Base-by-base conservation (phyloP, 2,329 filamentous ascomycete genomes). In the Acephala macrosclerotiorum region DNA sequence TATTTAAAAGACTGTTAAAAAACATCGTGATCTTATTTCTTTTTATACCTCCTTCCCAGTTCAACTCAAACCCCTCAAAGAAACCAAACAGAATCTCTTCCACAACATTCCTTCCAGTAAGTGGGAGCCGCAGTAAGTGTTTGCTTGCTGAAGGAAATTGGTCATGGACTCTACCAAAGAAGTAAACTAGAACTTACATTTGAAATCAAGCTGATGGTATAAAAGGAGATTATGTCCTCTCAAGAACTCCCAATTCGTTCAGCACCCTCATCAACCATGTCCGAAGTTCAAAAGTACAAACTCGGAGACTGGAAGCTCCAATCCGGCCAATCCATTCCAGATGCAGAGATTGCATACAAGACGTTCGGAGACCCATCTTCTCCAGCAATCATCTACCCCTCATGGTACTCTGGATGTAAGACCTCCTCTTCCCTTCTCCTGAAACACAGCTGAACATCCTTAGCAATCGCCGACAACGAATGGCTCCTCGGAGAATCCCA, bases 271-370 rank as follows among this genome's bases (percentile, higher is more conserved):
- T 38, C 16, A 18, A 65, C 33, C 36, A 70, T 72, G 66, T 57
- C 72, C 33, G 71, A 67, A 1, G 68, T 74, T 9, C 62, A 86
- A 61, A 85, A 77, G 1, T 90, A 84, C 73, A 77, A 83, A 26
- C 82, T 92, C 0, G 90, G 89, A 20, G 84, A 91, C 77, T 91
- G 90, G 80, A 79, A 84, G 67, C 85, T 94, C 2, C 85, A 90
- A 73, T 88, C 84, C 29, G 90, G 90, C 45, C 81, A 81, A n/a
- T 82, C 79, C 6, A 82, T 94, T 20, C 82, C 84, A 1, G 77
- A 86, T 70, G 91, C 92, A 1, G 85, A 86, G 73, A 87, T 95
- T 61, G 90, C 91, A 18, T 95, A 92, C 82, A 93, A 91, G 77
- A 92, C 91, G 0, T 90, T 91, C 70, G 92, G 92, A 22, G 81